Evolutionary conservation across 2,329 filamentous ascomycete species (phyloP).

Genomic region (Fusarium siculi): DNA sequence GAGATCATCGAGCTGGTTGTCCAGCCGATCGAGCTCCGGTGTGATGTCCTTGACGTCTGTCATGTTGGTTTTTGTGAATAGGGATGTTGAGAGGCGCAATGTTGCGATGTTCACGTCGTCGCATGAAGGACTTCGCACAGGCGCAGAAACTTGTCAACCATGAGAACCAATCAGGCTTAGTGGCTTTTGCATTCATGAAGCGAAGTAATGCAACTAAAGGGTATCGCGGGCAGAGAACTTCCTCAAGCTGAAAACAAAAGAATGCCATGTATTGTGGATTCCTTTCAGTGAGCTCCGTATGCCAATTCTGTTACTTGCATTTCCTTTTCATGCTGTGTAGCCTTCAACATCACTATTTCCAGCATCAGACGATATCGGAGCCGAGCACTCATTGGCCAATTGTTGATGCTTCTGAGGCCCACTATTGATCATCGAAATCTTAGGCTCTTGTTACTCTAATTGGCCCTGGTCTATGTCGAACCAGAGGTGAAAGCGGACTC

Average conservation of each 20-base stretch:
- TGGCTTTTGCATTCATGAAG: constrained; percentile 8
- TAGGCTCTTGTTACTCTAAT: constrained; percentile 24
- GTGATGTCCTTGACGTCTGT: constrained; percentile 65
- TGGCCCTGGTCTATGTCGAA: constrained; percentile 26
- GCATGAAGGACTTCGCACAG: constrained; percentile 33
- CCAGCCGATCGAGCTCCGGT: constrained; percentile 77
- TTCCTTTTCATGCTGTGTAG: not conserved
- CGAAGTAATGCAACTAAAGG: constrained; percentile 10
- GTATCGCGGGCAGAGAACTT: not conserved
- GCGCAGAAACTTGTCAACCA: constrained; percentile 34
- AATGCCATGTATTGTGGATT: not conserved
- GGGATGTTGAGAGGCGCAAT: constrained; percentile 6
- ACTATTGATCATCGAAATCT: constrained; percentile 6
- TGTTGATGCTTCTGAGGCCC: not conserved
- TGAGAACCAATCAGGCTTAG: constrained; percentile 33
- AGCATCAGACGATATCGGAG: constrained; percentile 3
- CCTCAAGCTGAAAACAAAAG: not conserved
- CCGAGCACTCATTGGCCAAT: constrained; percentile 36
- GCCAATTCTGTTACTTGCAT: too few relatives aligned
- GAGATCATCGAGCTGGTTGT: constrained; percentile 81
- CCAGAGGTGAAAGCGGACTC: constrained; percentile 37
- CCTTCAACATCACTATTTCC: not conserved
- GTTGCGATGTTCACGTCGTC: constrained; percentile 29
- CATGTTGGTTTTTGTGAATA: constrained; percentile 45
- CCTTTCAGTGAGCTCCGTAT: not conserved